Conservation (phyloP, 352 stramenopile genomes). For the Globisporangium cylindrosporum region DNA sequence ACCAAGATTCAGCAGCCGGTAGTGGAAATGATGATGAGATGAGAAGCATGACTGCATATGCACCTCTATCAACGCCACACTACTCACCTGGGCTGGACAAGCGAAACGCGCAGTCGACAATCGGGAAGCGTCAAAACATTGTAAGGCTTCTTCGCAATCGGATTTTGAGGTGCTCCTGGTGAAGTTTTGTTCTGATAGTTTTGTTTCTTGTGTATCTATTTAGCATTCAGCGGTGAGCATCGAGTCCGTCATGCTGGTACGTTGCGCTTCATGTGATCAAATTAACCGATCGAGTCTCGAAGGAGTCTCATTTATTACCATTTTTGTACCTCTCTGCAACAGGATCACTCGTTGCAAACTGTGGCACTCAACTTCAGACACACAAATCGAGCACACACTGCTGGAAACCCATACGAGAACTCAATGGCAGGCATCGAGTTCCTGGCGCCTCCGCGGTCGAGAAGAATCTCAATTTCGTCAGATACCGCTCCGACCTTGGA, state of each 20-base stretch:
- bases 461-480: conserved; percentile 27
- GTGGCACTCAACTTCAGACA: conserved; percentile 47
- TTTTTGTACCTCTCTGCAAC: not conserved
- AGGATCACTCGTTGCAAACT: conserved; percentile 64
- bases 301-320: too few relatives aligned
- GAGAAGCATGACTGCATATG: conserved; percentile 50
- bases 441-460: conserved; percentile 13
- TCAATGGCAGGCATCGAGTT: conserved; percentile 26
- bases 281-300: too few relatives aligned
- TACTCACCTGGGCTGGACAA: conserved; percentile 7
- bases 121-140: conserved; percentile 16
- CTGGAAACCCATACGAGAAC: conserved; percentile 47
- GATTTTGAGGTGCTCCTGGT: too few relatives aligned
- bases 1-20: conserved; percentile 7
- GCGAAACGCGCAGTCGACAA: conserved; percentile 2
- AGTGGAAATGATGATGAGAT: conserved; percentile 36
- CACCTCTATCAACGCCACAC: conserved; percentile 43
- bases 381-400: conserved; percentile 29
- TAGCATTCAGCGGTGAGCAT: conserved; percentile 33
- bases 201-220: not conserved
- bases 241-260: conserved; percentile 44
- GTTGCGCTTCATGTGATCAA: too few relatives aligned
- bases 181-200: not conserved
- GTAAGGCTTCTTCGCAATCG: conserved; percentile 2
- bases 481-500: conserved; percentile 26